Evolutionary conservation across 2,329 filamentous ascomycete genomes (phyloP), one percentile per base, ranked within the genome.

Genomic region (Cladosporium colombiae): DNA sequence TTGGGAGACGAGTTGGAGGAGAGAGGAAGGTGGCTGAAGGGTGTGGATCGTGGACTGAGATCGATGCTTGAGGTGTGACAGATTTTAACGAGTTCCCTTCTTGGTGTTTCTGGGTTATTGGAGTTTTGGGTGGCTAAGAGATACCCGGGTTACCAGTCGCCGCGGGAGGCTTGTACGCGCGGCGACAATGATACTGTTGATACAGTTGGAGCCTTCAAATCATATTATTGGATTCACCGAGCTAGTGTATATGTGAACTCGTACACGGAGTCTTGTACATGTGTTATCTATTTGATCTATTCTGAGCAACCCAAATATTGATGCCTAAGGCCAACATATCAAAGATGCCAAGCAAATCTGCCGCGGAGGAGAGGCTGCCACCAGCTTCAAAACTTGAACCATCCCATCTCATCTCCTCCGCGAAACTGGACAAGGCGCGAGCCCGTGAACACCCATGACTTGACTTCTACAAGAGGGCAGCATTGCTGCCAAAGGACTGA

Each of bases 1-100:
- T 85, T 88, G 50, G 86, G 86, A 18, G 90, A 92, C 71, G 90
- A 93, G 72, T 76, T 93, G 35, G 91, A 93, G 75, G 89, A 91
- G 77, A 84, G 88, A 71, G 91, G 89, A 6, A 82, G 90, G 70
- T 94, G 91, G 91, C 88, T 88, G 78, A 85, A 86, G 70, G 88
- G 88, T 21, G 87, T 86, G n/a, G 90, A 92, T 74, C 79, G 81
- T 10, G 84, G 79, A 16, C 76, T 93, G 75, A 86, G 80, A 73
- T 82, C 85, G 66, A 86, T 91, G 78, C 74, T 92, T 70, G 86
- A 88, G 69, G 80, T 88, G 2, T 76, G 69, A 76, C 4, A 27
- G 23, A 10, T 1, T 27, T 31, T n/a, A 33, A 33, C 8, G 50
- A 53, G 16, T n/a, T 29, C 33, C 18, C 21, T 53, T 44, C 18